A percentile compares a stretch with the other conserved stretches of the same genome.
These are phyloP conservation scores for Nicotiana rustica DNA, from an alignment of 305 asterid species.

Conservation along the genomic window DNA sequence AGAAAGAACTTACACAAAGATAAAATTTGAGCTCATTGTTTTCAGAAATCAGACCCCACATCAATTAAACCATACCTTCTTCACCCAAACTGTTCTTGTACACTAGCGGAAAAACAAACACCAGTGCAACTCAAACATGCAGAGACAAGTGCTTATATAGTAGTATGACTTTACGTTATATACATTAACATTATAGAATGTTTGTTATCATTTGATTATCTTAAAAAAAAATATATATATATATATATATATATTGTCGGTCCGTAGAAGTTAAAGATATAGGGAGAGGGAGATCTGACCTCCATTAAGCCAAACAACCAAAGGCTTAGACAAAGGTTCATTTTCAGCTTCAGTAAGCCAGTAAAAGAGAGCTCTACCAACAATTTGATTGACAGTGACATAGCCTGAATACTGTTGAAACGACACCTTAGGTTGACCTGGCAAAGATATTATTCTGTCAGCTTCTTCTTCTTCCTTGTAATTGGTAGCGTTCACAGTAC, in stretches of 20 bases:
- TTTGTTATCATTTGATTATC: neutral
- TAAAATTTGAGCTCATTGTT: neutral
- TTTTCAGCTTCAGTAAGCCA: conserved; percentile 86
- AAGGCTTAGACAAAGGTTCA: conserved; percentile 61
- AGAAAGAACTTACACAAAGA: neutral
- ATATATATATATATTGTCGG: no score
- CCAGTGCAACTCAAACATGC: neutral
- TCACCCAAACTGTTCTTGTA: neutral
- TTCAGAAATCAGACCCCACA: neutral
- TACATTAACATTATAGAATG: neutral
- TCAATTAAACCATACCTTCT: neutral
- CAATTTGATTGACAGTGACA: conserved; percentile 71
- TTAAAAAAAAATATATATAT: no score
- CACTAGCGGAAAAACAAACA: neutral
- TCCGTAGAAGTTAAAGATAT: neutral
- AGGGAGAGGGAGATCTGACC: conserved; percentile 49
- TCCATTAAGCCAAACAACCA: conserved; percentile 97
- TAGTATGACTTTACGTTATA: neutral
- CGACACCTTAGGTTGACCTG: conserved; percentile 81
- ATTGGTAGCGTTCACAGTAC: conserved; percentile 13
- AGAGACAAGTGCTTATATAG: neutral
- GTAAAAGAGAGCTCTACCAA: conserved; percentile 90
- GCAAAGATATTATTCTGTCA: conserved; percentile 69
- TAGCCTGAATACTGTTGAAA: conserved; percentile 90
- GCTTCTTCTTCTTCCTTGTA: conserved; percentile 57